Evolutionary conservation across 371 early-diverging fungal genomes (phyloP).

Genomic region (Umbelopsis sp.): DNA sequence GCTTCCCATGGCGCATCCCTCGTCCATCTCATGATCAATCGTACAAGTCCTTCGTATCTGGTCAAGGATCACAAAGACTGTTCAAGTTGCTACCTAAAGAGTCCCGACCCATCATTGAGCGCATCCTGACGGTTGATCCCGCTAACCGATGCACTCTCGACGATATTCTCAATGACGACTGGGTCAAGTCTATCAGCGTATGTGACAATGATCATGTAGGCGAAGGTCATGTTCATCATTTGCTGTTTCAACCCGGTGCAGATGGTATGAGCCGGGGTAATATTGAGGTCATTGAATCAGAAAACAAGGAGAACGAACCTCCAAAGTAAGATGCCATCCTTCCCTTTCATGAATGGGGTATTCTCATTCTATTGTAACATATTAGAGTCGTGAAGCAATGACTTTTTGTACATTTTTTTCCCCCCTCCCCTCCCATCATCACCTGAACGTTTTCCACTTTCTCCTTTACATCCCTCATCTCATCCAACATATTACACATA

Average conservation of each 20-base stretch:
- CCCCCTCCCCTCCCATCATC: neutral
- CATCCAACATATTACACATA: too few species aligned
- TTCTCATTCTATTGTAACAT: too few species aligned
- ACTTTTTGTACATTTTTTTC: neutral
- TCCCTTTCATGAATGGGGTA: too few species aligned
- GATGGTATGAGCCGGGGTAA: conserved; percentile 27
- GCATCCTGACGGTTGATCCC: conserved; percentile 59
- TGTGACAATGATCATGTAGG: conserved; percentile 46
- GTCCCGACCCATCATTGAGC: conserved; percentile 39
- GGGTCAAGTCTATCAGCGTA: conserved; percentile 55
- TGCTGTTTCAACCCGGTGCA: conserved; percentile 25
- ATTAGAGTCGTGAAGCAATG: too few species aligned
- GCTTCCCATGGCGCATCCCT: conserved; percentile 71
- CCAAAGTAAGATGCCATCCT: neutral
- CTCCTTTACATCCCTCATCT: neutral
- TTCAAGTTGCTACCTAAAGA: conserved; percentile 52
- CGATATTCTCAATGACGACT: conserved; percentile 51
- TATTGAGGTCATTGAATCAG: conserved; percentile 30
- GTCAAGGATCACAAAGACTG: conserved; percentile 44
- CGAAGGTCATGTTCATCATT: conserved; percentile 44
- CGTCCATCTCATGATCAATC: conserved; percentile 46
- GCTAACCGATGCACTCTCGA: conserved; percentile 43
- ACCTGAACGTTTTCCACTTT: neutral
- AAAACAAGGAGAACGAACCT: conserved; percentile 22
- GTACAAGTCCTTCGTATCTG: conserved; percentile 43